A percentile compares a stretch with the other conserved stretches of the same genome.
These are phyloP conservation scores for Colletotrichum limetticola DNA, from an alignment of 2,329 filamentous ascomycete species.

Conservation along the genomic window DNA sequence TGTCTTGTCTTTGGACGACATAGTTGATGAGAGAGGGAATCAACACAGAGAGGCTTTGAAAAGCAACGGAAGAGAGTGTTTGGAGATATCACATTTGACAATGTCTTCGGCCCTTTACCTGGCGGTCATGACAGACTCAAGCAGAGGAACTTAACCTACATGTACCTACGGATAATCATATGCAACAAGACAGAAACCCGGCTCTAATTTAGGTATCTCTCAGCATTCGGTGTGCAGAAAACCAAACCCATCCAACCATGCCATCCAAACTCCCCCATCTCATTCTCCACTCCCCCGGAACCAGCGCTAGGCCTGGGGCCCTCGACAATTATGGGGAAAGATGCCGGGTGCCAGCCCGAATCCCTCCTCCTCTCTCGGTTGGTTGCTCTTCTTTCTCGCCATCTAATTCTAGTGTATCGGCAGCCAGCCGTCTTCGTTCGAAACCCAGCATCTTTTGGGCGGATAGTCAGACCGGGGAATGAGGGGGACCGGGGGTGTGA, in stretches of 20 bases:
- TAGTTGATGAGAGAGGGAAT: not conserved
- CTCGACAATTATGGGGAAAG: constrained; percentile 23
- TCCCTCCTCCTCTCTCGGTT: not conserved
- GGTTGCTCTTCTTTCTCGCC: not conserved
- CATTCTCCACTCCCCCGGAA: constrained; percentile 23
- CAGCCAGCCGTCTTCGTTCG: not conserved
- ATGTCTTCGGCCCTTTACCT: not conserved
- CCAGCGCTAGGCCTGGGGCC: constrained; percentile 10
- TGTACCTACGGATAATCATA: not conserved
- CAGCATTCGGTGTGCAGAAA: not conserved
- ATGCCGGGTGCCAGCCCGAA: not conserved
- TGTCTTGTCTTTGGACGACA: constrained; percentile 15
- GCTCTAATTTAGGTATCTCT: not conserved
- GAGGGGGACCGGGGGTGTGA: constrained; percentile 12
- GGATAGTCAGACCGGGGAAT: constrained; percentile 18
- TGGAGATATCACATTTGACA: not conserved
- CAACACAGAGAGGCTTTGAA: not conserved
- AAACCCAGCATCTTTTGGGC: not conserved
- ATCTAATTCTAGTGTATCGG: not conserved
- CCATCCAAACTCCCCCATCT: constrained; percentile 1
- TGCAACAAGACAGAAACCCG: too few species aligned
- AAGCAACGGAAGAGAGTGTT: not conserved
- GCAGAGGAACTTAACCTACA: not conserved
- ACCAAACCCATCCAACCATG: not conserved
- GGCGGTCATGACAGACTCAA: not conserved